Conservation (phyloP, 2,329 filamentous ascomycete species). For the Xylaria sp. region DNA sequence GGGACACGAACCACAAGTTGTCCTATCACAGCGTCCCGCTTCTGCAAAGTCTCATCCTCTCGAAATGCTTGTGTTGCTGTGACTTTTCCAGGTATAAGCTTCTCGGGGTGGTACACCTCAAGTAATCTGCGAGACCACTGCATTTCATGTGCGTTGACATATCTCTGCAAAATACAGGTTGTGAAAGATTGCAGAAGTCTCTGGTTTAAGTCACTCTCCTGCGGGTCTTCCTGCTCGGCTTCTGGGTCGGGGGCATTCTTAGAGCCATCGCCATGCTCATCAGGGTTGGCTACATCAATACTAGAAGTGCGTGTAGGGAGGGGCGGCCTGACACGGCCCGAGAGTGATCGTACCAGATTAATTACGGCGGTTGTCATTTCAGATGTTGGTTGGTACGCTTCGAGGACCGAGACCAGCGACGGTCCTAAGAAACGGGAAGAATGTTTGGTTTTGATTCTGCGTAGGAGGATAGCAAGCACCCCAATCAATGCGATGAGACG, state of each 20-base stretch:
- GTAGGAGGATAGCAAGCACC: conserved; percentile 78
- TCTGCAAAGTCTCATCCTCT: conserved; percentile 69
- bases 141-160: conserved; percentile 70
- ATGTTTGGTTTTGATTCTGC: conserved; percentile 78
- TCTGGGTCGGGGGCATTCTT: conserved; percentile 72
- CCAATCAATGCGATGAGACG: conserved; percentile 77
- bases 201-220: conserved; percentile 70
- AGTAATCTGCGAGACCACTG: conserved; percentile 73
- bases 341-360: conserved; percentile 75
- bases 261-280: conserved; percentile 63
- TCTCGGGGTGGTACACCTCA: conserved; percentile 74
- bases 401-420: conserved; percentile 77
- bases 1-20: conserved; percentile 69
- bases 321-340: conserved; percentile 72
- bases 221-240: conserved; percentile 63
- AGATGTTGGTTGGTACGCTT: conserved; percentile 71
- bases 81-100: conserved; percentile 68
- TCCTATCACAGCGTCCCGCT: conserved; percentile 74
- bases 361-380: conserved; percentile 77
- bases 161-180: conserved; percentile 80
- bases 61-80: conserved; percentile 74
- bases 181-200: conserved; percentile 79
- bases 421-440: conserved; percentile 83
- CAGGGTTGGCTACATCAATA: conserved; percentile 64
- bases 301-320: conserved; percentile 70